Evolutionary conservation across 352 stramenopile species (phyloP), one percentile per base, ranked within the genome.

Genomic region (Phytophthora tentaculata): DNA sequence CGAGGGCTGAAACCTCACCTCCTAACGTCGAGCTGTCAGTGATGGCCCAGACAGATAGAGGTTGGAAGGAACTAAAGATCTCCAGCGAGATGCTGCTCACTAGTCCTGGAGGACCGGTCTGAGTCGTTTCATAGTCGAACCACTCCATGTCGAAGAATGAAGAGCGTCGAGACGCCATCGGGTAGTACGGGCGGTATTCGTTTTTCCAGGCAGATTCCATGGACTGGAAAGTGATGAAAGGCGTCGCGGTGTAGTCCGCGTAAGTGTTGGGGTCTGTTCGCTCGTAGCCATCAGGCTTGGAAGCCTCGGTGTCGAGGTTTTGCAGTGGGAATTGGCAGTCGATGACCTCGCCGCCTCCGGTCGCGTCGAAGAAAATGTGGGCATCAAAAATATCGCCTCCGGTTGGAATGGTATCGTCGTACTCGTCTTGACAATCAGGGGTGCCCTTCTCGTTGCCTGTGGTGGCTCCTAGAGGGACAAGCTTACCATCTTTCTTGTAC

Each of bases 101-200:
- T 14, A 95, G 75, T 1, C 86, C 86, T 0, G 76, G 61, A 3
- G 69, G 61, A 13, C 80, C 77, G 0, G 71, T 77, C 14, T 84
- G 64, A 4, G 52, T 74, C n/a, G 80, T 83, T 52, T 91, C 74
- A 61, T 81, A 97, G 41, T 60, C 32, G 26, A 97, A 84, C 90
- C 89, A 98, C 9, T 89, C 78, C 58, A 73, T 87, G 62, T 97
- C 74, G 74, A 96, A 98, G 68, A 97, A 98, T 1, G 88, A 89
- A 19, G 89, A 96, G n/a, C 86, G 86, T 23, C 88, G 86, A 8
- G 79, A 68, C 24, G 74, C 67, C 64, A 95, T 91, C 3, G 94
- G 94, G 20, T 97, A 93, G 76, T 97, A 98, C 39, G 90, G 85
- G 49, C 75, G 91, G 67, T 92, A 98, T 1, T 81, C 84, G 12